Conservation (phyloP, 208 protist genomes). For the Trypanosoma grayi region DNA sequence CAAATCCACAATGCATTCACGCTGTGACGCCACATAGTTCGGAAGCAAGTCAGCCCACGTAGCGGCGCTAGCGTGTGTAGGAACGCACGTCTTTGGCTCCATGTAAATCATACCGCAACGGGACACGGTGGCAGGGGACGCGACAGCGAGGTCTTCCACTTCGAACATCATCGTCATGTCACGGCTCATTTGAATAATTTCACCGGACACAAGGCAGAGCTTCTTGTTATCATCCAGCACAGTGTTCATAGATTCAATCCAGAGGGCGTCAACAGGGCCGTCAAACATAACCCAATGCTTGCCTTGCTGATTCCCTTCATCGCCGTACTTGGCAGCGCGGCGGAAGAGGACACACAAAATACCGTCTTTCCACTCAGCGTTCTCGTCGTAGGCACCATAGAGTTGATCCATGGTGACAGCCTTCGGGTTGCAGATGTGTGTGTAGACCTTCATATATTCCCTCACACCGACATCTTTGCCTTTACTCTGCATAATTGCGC, state of each 20-base stretch:
- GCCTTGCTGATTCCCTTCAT: constrained; percentile 75
- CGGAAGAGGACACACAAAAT: constrained; percentile 95
- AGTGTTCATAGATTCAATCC: constrained; percentile 97
- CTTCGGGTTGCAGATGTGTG: constrained; percentile 96
- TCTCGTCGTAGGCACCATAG: constrained; percentile 96
- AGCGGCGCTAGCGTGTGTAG: constrained; percentile 52
- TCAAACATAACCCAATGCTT: constrained; percentile 98
- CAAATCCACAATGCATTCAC: constrained; percentile 51
- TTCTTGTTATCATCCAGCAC: constrained; percentile 97
- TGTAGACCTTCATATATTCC: constrained; percentile 89
- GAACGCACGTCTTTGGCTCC: constrained; percentile 91
- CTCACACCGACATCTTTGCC: constrained; percentile 64
- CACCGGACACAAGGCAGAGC: constrained; percentile 93
- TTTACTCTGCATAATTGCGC: constrained; percentile 66
- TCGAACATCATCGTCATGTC: constrained; percentile 98
- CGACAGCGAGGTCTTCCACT: constrained; percentile 95
- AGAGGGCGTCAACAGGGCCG: constrained; percentile 96
- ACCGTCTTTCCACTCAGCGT: constrained; percentile 97
- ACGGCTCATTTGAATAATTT: constrained; percentile 95
- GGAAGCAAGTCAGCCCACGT: constrained; percentile 88
- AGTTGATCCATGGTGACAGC: constrained; percentile 98
- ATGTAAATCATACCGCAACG: constrained; percentile 99
- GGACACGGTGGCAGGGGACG: constrained; percentile 97
- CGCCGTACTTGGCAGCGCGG: constrained; percentile 84
- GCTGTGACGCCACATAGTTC: constrained; percentile 71